Conservation (phyloP, 345 rosid species). For the Salix exigua region DNA sequence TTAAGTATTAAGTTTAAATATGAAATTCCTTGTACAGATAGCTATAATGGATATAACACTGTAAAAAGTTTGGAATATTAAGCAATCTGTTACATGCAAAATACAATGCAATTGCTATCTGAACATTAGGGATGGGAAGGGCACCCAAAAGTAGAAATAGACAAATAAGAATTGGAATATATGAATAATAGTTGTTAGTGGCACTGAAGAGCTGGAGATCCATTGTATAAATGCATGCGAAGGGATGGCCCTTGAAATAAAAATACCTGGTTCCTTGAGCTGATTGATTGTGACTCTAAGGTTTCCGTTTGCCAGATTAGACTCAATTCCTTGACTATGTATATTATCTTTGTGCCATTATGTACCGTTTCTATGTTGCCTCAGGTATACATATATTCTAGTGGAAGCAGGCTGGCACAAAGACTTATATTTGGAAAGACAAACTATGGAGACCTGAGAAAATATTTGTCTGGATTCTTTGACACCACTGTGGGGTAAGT, state of each 20-base stretch:
- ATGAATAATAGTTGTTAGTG: not conserved
- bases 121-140: not conserved
- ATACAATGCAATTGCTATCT: not conserved
- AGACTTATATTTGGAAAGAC: conserved; percentile 88
- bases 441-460: conserved; percentile 74
- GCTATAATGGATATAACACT: not conserved
- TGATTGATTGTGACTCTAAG: not conserved
- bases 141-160: not conserved
- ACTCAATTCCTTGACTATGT: not conserved
- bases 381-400: conserved; percentile 93
- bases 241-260: not conserved
- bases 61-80: not conserved
- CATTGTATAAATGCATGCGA: not conserved
- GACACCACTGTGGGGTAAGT: conserved; percentile 80
- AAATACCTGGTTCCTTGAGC: not conserved
- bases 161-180: not conserved
- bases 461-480: conserved; percentile 75
- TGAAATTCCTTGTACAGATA: not conserved
- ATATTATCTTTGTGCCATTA: not conserved
- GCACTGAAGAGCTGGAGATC: not conserved
- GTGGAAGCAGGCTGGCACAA: conserved; percentile 94
- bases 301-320: not conserved
- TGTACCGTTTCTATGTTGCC: conserved; percentile 1
- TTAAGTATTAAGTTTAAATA: not conserved
- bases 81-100: not conserved